phyloP scores from a whole-genome alignment of 768 basidiomycete genomes.

The Macrocybe gigantea region DNA sequence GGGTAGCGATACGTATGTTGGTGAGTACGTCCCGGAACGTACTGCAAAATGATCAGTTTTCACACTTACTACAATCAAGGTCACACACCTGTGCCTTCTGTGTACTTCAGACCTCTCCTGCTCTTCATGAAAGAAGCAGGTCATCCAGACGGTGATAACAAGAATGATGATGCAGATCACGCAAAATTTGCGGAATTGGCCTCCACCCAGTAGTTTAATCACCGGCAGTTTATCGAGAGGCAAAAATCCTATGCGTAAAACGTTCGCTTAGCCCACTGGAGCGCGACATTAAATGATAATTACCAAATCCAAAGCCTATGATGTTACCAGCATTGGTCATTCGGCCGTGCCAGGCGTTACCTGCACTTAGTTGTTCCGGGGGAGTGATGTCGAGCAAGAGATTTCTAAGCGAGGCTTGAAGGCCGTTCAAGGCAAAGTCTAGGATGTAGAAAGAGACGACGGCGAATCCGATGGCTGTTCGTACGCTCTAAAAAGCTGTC shows the following conservation, averaged over 20 bases:
- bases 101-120: slow-evolving; percentile 48
- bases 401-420: slow-evolving; percentile 90
- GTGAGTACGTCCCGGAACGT: slow-evolving; percentile 66
- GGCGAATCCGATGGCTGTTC: slow-evolving; percentile 78
- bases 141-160: slow-evolving; percentile 77
- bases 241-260: slow-evolving; percentile 57
- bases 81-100: slow-evolving; percentile 31
- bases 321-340: slow-evolving; percentile 99
- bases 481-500: slow-evolving; percentile 41
- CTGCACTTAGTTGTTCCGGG: slow-evolving; percentile 82
- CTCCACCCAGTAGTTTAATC: slow-evolving; percentile 77
- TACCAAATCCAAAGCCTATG: slow-evolving; percentile 88
- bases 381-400: slow-evolving; percentile 91
- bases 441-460: slow-evolving; percentile 88
- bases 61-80: neutral
- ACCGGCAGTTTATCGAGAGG: slow-evolving; percentile 80
- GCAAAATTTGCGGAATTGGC: slow-evolving; percentile 96
- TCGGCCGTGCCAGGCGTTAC: slow-evolving; percentile 96
- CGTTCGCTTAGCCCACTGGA: neutral
- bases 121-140: slow-evolving; percentile 83
- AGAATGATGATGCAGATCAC: slow-evolving; percentile 78
- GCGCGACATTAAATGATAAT: slow-evolving; percentile 10
- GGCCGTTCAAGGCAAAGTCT: slow-evolving; percentile 95
- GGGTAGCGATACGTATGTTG: slow-evolving; percentile 70
- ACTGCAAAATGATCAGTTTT: slow-evolving; percentile 26